phyloP scores from a whole-genome alignment of 2,329 filamentous ascomycete species.

The Neonectria faginata region DNA sequence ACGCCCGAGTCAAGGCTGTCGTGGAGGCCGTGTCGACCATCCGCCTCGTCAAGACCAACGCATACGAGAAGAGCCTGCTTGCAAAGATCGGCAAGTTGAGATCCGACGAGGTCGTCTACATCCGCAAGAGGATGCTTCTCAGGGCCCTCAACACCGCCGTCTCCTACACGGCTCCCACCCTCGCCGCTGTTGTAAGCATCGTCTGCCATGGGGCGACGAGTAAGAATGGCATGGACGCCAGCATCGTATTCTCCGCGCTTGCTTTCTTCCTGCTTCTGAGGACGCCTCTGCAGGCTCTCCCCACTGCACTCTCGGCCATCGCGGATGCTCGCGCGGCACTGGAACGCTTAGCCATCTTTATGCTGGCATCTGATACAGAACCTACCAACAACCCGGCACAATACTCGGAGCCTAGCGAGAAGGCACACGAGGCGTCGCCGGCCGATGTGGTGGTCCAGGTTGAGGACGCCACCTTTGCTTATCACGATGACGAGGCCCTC shows the following conservation, averaged over 20 bases:
- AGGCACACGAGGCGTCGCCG: background rate
- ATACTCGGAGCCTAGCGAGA: background rate
- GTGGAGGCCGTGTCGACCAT: conserved; percentile 44
- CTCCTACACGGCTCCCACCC: conserved; percentile 41
- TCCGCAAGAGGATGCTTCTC: conserved; percentile 44
- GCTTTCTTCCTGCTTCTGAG: conserved; percentile 43
- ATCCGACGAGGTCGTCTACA: conserved; percentile 40
- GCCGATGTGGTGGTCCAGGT: background rate
- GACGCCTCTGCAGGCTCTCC: conserved; percentile 37
- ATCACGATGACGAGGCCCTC: background rate
- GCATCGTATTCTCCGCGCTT: conserved; percentile 33
- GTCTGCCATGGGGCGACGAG: background rate
- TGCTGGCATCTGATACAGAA: conserved; percentile 29
- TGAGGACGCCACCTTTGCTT: background rate
- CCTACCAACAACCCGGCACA: background rate
- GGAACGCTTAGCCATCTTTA: conserved; percentile 38
- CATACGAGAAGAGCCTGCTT: conserved; percentile 41
- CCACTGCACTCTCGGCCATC: conserved; percentile 39
- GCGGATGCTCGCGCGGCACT: conserved; percentile 41
- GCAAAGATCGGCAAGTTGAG: conserved; percentile 39
- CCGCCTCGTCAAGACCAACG: conserved; percentile 45
- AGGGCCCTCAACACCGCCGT: conserved; percentile 43
- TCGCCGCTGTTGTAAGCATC: conserved; percentile 42
- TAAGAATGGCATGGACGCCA: background rate
- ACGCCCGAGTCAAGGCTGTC: conserved; percentile 43